Base-by-base conservation (phyloP, 2,329 filamentous ascomycete species). In the Chaetomium sp. region DNA sequence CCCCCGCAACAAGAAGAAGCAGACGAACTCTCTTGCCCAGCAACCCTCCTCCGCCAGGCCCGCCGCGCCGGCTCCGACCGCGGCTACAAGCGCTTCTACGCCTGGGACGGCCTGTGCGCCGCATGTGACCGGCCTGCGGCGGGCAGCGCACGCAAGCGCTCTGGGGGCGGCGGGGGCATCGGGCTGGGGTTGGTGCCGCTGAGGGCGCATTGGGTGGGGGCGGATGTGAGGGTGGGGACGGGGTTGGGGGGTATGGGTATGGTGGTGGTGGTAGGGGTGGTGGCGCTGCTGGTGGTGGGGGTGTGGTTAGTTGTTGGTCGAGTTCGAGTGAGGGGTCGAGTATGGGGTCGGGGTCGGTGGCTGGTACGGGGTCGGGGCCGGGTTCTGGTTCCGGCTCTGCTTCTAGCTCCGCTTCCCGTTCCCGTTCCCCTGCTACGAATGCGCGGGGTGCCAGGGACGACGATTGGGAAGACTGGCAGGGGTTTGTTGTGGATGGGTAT, bases 81-180 rank as follows among this genome's bases (percentile, higher is more conserved):
- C 27, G 25, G 29, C n/a, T 21, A 42, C 47, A 60, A 53, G 49
- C 8, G 19, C n/a, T 42, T 53, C 6, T 60, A 29, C 31, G 13
- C 10, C 21, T 53, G 47, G 47, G 47, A 53, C 31, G 47, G 47
- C 5, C 31, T 60, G 29, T 60, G 57, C 21, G 13, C n/a, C 31
- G 21, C 35, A 8, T 53, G 49, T 19, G 16, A 53, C 7, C 1
- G 16, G 7, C 29, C 45, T 0, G 29, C 12, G 23, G 19, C 7
- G 2, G 33, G 33, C 12, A 9, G 33, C 12, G 27, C 27, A 3
- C 3, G 3, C 27, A 29, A 3, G 27, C 27, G 27, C 27, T 29
- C 27, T 29, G 27, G 31, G 4, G 10, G 10, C 9, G 31, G 31
- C 1, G 12, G 33, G 16, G 25, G 56, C 1, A 25, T 58, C 5